Base-by-base conservation (phyloP, 768 basidiomycete genomes). In the Lanmaoa pseudosensibilis region DNA sequence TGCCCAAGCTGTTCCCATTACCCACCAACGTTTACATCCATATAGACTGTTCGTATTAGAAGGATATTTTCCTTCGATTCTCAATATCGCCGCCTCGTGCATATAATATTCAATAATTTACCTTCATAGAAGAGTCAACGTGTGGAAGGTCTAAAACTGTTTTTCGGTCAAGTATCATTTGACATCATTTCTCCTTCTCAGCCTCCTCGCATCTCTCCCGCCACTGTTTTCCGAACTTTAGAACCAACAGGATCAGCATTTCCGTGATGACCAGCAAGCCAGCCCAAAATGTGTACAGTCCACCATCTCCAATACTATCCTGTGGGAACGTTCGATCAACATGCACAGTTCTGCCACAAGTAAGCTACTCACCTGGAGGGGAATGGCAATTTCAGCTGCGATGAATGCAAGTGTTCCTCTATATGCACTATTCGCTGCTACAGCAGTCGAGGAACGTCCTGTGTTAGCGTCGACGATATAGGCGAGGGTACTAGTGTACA, bases 381-480 rank as follows among this genome's bases (percentile, higher is more conserved):
- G 91, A 2, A 90, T 83, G 1, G 89, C 87, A n/a, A 89, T 76
- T 68, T 94, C 90, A 1, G 83, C 83, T 1, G 84, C 84, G 12
- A 88, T 65, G 67, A 88, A 89, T 10, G 87, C 91, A 16, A 79
- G 71, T 3, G 79, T 38, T 0, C 93, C 92, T 41, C 93, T 81
- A 67, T 87, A 89, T 37, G 80, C 80, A 51, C 87, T 89, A 67
- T 95, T 95, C 41, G 77, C 72, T 1, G 93, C 91, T 10, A 84
- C 82, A 0, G 89, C 90, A 2, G 83, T 83, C 1, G 90, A 88
- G 1, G 90, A 91, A 10, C 89, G 82, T 8, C 94, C 94, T 8
- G 77, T 74, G 65, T 95, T 95, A 8, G 91, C 84, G 64, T 96
- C 94, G 18, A 94, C 90, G 41, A 94, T 81, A 65, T 93, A 95